Percentiles rank a stretch among this genome's conserved stretches.
These are phyloP conservation scores for Ogataea degrootiae DNA, from an alignment of 805 yeast genomes.

Conservation along the genomic window DNA sequence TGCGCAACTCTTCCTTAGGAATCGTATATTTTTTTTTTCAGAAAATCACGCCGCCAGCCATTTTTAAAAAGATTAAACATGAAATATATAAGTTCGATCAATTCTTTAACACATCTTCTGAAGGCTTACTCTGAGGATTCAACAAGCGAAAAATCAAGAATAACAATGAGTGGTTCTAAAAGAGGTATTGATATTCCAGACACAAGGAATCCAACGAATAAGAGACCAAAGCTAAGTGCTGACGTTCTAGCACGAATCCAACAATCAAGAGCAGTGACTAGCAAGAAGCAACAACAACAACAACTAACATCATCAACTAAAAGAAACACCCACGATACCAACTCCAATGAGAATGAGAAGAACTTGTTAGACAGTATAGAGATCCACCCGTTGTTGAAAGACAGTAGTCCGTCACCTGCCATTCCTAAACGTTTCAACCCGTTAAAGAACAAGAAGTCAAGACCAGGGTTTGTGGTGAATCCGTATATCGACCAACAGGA, in stretches of 20 bases:
- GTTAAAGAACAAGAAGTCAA: constrained; percentile 14
- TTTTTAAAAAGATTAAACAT: too few species aligned
- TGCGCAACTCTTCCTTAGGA: too few species aligned
- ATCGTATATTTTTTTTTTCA: too few species aligned
- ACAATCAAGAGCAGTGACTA: neutral
- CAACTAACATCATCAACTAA: neutral
- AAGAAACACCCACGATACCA: neutral
- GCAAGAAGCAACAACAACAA: neutral
- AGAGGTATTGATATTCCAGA: neutral
- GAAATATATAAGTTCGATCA: too few species aligned
- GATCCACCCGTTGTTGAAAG: constrained; percentile 28
- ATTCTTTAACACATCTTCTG: too few species aligned
- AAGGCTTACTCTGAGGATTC: too few species aligned
- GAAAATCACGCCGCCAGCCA: too few species aligned
- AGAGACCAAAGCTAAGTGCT: constrained; percentile 1
- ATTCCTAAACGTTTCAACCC: constrained; percentile 19
- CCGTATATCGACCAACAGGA: constrained; percentile 31
- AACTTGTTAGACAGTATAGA: constrained; percentile 19
- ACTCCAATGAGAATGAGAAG: constrained; percentile 3
- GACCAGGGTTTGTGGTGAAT: constrained; percentile 27
- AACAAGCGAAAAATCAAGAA: too few species aligned
- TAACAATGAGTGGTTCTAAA: neutral
- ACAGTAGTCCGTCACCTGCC: constrained; percentile 8
- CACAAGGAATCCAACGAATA: neutral
- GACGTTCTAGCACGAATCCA: constrained; percentile 5